These are phyloP conservation scores for Cenchrus purpureus DNA, from an alignment of 176 grass and related monocot genomes.

Conservation along the genomic window DNA sequence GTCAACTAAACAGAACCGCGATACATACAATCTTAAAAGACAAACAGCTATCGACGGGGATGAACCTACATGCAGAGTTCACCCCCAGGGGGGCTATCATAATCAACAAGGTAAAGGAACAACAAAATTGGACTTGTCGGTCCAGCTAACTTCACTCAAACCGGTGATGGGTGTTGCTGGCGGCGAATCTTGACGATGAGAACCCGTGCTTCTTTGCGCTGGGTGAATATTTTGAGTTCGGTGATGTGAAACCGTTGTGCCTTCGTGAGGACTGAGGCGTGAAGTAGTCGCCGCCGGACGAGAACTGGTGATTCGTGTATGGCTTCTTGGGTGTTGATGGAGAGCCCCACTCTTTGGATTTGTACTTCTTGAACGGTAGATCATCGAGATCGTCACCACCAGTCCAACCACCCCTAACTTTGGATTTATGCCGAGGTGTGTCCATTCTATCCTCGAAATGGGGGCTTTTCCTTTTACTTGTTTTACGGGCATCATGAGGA, in stretches of 20 bases:
- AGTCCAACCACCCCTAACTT: conserved; percentile 66
- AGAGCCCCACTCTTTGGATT: conserved; percentile 53
- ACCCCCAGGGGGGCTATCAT: background rate
- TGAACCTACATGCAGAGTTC: conserved; percentile 31
- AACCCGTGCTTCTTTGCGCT: conserved; percentile 37
- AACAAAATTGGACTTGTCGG: conserved; percentile 3
- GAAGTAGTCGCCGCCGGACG: conserved; percentile 51
- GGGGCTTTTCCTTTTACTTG: conserved; percentile 56
- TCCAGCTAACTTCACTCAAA: conserved; percentile 50
- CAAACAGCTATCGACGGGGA: conserved; percentile 20
- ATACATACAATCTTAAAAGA: conserved; percentile 10
- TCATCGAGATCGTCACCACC: conserved; percentile 57
- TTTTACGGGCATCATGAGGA: conserved; percentile 47
- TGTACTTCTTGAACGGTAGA: conserved; percentile 62
- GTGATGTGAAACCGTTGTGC: conserved; percentile 25
- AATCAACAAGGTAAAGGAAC: conserved; percentile 21
- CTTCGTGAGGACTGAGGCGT: conserved; percentile 47
- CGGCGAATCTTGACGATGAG: conserved; percentile 44
- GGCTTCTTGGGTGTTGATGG: conserved; percentile 52
- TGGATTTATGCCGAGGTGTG: conserved; percentile 53
- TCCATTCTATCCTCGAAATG: conserved; percentile 61
- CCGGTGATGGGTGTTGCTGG: conserved; percentile 43
- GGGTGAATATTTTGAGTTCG: conserved; percentile 37
- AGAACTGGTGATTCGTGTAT: conserved; percentile 26
- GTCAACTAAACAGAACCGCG: background rate